A percentile compares a stretch with the other conserved stretches of the same genome.
Conservation (phyloP, 345 rosid genomes). For the Syzygium aqueum region DNA sequence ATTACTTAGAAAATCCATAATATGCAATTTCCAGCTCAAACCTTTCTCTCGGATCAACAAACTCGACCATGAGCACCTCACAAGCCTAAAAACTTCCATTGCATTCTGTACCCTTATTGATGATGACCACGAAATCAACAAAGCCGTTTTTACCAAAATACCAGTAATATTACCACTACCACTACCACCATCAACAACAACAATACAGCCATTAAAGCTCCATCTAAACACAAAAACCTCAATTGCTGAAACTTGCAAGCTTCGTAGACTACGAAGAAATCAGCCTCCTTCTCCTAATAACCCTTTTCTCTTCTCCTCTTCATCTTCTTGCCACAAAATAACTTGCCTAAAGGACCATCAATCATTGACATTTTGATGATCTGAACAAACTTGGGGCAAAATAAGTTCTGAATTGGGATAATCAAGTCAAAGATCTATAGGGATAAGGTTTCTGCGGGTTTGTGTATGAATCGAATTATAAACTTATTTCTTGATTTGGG, state of each 20-base stretch:
- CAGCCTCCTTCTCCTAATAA: background rate
- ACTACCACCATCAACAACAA: background rate
- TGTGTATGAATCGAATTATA: background rate
- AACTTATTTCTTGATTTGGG: background rate
- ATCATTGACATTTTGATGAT: background rate
- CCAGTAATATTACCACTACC: background rate
- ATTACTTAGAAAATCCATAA: background rate
- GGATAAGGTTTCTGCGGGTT: background rate
- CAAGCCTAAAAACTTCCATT: background rate
- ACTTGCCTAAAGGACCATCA: background rate
- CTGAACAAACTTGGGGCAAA: background rate
- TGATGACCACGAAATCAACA: background rate
- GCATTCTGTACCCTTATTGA: background rate
- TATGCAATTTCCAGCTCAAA: background rate
- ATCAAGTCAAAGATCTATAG: background rate
- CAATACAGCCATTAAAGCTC: background rate
- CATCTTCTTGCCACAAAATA: background rate
- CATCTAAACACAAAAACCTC: background rate
- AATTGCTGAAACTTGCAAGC: background rate
- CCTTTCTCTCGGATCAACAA: background rate
- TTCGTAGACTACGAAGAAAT: background rate
- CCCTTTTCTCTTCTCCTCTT: background rate
- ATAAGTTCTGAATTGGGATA: background rate
- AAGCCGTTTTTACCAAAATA: background rate
- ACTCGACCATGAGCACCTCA: background rate